Conservation (phyloP, 345 rosid species). For the Citrus hindsii region DNA sequence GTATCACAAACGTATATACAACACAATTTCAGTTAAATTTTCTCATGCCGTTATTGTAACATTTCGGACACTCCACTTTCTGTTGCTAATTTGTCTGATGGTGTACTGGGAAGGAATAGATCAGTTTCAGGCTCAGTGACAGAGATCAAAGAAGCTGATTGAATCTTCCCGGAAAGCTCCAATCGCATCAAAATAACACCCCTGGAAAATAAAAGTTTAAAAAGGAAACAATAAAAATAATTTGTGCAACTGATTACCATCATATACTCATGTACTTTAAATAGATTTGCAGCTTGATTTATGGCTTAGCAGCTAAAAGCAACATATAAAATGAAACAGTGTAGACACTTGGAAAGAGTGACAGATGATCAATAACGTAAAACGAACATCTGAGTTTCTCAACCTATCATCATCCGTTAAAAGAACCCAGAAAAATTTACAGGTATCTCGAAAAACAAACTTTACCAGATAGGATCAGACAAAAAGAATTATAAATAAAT, state of each 20-base stretch:
- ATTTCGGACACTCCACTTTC: neutral
- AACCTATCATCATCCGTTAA: neutral
- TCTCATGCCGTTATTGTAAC: conserved; percentile 2
- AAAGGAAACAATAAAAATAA: neutral
- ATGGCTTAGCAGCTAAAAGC: neutral
- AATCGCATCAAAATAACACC: conserved; percentile 94
- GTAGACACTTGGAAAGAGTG: neutral
- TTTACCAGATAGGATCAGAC: neutral
- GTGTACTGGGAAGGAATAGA: conserved; percentile 18
- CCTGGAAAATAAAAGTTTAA: conserved; percentile 28
- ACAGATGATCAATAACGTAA: neutral
- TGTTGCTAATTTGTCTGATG: neutral
- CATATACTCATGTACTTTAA: neutral
- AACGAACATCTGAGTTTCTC: neutral
- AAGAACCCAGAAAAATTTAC: neutral
- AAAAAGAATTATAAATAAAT: neutral
- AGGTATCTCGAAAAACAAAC: neutral
- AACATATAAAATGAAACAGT: neutral
- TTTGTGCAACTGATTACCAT: neutral
- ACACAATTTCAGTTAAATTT: neutral
- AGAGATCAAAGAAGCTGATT: conserved; percentile 82
- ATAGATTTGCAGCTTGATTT: neutral
- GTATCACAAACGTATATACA: neutral
- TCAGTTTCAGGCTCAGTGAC: conserved; percentile 49
- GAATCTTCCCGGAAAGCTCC: conserved; percentile 88